Conservation (phyloP, 805 yeast species). For the Peterozyma toletana region DNA sequence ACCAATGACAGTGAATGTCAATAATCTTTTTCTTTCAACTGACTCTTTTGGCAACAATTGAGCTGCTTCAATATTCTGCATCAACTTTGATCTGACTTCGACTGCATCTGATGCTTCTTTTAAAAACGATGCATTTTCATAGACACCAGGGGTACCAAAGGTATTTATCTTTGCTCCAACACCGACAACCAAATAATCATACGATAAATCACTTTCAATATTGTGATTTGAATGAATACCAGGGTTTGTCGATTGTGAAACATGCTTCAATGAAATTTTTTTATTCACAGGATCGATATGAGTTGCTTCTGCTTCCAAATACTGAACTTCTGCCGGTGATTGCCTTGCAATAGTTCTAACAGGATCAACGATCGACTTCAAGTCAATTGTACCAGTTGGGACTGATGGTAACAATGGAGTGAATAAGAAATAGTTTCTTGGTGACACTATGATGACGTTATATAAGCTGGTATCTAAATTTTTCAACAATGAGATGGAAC, state of each 20-base stretch:
- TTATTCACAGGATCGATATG: constrained; percentile 70
- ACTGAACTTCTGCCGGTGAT: constrained; percentile 67
- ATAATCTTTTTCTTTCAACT: constrained; percentile 76
- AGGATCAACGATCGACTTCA: constrained; percentile 90
- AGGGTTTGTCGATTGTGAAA: constrained; percentile 38
- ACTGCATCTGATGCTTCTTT: constrained; percentile 88
- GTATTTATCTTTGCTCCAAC: constrained; percentile 96
- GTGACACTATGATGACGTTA: constrained; percentile 85
- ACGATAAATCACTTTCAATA: constrained; percentile 40
- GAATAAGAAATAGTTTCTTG: constrained; percentile 91
- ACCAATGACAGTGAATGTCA: constrained; percentile 89
- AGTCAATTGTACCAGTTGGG: constrained; percentile 88
- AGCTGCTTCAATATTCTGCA: constrained; percentile 88
- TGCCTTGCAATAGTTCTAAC: constrained; percentile 78
- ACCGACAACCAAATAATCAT: constrained; percentile 84
- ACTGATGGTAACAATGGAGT: constrained; percentile 94
- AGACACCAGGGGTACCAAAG: constrained; percentile 92
- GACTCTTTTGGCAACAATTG: constrained; percentile 62
- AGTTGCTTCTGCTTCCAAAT: constrained; percentile 87
- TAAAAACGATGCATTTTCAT: constrained; percentile 78
- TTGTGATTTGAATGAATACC: constrained; percentile 31
- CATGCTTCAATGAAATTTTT: constrained; percentile 54
- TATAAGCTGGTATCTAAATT: constrained; percentile 79
- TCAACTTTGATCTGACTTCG: constrained; percentile 71
- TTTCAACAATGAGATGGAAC: constrained; percentile 78